phyloP scores from a whole-genome alignment of 345 rosid species.

The Rhodamnia argentea region DNA sequence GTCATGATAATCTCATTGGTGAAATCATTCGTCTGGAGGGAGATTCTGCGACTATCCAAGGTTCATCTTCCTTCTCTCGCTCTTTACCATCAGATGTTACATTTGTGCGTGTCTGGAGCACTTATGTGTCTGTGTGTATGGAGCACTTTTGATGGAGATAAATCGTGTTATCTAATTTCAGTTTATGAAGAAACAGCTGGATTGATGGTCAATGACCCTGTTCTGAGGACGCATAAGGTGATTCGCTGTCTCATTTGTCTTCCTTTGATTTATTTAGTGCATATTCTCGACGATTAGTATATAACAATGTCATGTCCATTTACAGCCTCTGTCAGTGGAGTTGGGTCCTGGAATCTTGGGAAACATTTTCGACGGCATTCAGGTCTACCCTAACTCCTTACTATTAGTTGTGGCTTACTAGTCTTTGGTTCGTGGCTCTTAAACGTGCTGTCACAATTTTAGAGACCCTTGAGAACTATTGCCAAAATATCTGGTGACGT shows the following conservation, averaged over 20 bases:
- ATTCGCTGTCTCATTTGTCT: not conserved
- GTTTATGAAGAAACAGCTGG: conserved; percentile 99
- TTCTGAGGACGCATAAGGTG: conserved; percentile 88
- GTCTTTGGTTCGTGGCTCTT: not conserved
- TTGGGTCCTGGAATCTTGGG: conserved; percentile 99
- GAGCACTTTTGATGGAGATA: not conserved
- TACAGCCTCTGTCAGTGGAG: conserved; percentile 97
- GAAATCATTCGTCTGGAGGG: conserved; percentile 99
- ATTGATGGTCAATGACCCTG: conserved; percentile 89
- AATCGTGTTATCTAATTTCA: conserved; percentile 7
- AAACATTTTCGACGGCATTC: conserved; percentile 97
- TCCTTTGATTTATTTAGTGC: not conserved
- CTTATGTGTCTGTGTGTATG: not conserved
- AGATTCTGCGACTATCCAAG: conserved; percentile 98
- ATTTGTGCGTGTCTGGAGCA: not conserved
- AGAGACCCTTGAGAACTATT: conserved; percentile 99
- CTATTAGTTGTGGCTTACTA: not conserved
- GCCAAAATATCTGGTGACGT: conserved; percentile 93
- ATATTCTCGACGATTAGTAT: conserved; percentile 3
- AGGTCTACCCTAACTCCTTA: conserved; percentile 34
- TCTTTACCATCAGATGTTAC: not conserved
- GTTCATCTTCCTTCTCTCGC: conserved; percentile 11
- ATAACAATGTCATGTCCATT: conserved; percentile 3
- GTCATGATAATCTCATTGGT: conserved; percentile 91
- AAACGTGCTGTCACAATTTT: not conserved